Evolutionary conservation across 306 rosid genomes (phyloP).

Genomic region (Vicia faba): DNA sequence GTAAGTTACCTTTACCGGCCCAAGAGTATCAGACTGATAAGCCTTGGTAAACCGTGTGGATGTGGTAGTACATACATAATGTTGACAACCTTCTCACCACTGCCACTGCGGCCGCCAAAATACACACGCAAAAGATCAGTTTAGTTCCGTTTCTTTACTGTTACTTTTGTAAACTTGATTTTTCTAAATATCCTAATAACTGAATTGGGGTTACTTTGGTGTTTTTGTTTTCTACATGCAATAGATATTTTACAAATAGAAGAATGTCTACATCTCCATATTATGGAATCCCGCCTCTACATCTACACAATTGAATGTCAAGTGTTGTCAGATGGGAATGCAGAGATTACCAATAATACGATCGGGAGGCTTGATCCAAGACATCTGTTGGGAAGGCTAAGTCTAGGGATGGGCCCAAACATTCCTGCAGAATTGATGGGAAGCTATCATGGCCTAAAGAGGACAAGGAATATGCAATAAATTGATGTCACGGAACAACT

Average conservation of each 20-base stretch:
- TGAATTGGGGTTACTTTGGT: conserved; percentile 15
- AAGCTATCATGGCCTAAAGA: conserved; percentile 14
- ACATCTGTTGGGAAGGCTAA: conserved; percentile 18
- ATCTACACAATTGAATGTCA: conserved; percentile 13
- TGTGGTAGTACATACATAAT: neutral
- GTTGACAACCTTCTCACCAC: neutral
- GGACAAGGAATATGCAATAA: conserved; percentile 5
- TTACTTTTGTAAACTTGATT: conserved; percentile 10
- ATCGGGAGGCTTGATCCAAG: conserved; percentile 25
- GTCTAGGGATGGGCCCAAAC: conserved; percentile 13
- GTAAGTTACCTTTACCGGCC: neutral
- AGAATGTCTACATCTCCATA: conserved; percentile 6
- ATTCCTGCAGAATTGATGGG: conserved; percentile 22
- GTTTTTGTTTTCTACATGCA: conserved; percentile 20
- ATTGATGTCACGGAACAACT: neutral
- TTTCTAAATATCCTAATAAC: conserved; percentile 23
- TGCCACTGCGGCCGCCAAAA: neutral
- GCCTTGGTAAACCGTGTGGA: conserved; percentile 1
- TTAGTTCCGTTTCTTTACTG: conserved; percentile 4
- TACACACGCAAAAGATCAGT: neutral
- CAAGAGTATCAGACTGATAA: conserved; percentile 5
- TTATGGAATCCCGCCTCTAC: conserved; percentile 17
- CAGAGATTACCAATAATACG: conserved; percentile 17
- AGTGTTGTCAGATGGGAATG: conserved; percentile 17
- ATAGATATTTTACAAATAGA: conserved; percentile 19